These are phyloP conservation scores for Bremia lactucae DNA, from an alignment of 352 stramenopile species.

Conservation along the genomic window DNA sequence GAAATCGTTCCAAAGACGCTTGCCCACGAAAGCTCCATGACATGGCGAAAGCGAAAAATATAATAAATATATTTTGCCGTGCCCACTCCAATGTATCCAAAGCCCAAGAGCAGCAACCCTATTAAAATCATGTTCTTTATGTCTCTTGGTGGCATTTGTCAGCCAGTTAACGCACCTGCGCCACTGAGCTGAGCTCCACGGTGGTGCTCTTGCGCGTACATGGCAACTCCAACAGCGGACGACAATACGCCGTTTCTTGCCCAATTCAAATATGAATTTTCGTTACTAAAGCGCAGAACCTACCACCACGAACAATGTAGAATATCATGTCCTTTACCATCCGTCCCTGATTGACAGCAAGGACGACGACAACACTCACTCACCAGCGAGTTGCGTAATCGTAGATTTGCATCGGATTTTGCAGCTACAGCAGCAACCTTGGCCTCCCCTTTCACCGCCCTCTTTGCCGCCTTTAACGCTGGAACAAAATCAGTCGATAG, in stretches of 20 bases:
- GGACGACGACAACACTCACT: neutral
- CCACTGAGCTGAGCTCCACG: conserved; percentile 74
- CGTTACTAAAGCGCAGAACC: conserved; percentile 77
- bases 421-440: conserved; percentile 16
- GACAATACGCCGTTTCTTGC: conserved; percentile 76
- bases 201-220: conserved; percentile 85
- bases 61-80: conserved; percentile 87
- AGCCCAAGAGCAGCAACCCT: conserved; percentile 71
- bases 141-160: too few relatives aligned
- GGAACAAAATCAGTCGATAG: neutral
- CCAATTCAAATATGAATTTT: conserved; percentile 86
- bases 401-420: conserved; percentile 20
- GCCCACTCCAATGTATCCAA: conserved; percentile 82
- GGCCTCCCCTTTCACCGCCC: conserved; percentile 17
- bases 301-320: conserved; percentile 7
- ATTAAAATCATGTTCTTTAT: neutral
- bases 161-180: conserved; percentile 28
- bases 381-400: conserved; percentile 28
- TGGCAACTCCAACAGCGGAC: conserved; percentile 70
- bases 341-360: neutral
- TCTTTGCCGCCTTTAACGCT: conserved; percentile 21
- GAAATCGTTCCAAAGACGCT: conserved; percentile 78
- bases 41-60: conserved; percentile 77
- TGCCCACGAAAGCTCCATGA: conserved; percentile 80
- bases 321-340: conserved; percentile 8